These are phyloP conservation scores for Pulveroboletus frians DNA, from an alignment of 768 basidiomycete genomes.

Conservation along the genomic window DNA sequence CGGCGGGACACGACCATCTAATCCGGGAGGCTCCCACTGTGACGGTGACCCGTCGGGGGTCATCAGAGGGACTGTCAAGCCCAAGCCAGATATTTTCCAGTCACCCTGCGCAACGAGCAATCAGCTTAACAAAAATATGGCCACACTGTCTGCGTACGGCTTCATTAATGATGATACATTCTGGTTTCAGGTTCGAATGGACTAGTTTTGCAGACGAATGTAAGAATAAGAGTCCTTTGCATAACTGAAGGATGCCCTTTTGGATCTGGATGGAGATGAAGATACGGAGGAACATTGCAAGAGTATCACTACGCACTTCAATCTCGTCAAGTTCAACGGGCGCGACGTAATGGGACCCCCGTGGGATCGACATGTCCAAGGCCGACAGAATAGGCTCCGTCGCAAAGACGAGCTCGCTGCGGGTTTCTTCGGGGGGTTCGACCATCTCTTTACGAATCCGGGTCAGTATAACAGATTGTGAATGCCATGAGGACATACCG, in stretches of 20 bases:
- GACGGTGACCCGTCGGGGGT: constrained; percentile 65
- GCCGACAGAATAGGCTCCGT: constrained; percentile 88
- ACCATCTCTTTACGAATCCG: constrained; percentile 70
- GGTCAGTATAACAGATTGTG: constrained; percentile 2
- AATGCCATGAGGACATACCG: constrained; percentile 41
- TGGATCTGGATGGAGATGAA: constrained; percentile 59
- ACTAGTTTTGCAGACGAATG: constrained; percentile 90
- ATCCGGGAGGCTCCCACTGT: constrained; percentile 87
- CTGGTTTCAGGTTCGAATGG: constrained; percentile 85
- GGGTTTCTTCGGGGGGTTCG: constrained; percentile 91
- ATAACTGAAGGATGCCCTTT: constrained; percentile 91
- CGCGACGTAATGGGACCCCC: constrained; percentile 49
- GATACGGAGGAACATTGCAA: background rate
- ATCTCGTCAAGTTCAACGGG: constrained; percentile 91
- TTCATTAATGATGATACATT: constrained; percentile 84
- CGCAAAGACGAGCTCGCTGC: constrained; percentile 85
- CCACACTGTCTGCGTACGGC: constrained; percentile 49
- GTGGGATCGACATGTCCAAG: constrained; percentile 70
- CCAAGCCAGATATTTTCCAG: constrained; percentile 94
- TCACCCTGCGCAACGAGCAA: constrained; percentile 65
- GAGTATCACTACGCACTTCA: constrained; percentile 51
- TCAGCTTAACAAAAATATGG: background rate
- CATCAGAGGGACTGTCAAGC: constrained; percentile 75
- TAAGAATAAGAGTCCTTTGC: constrained; percentile 84
- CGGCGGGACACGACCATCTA: constrained; percentile 71